Conservation (phyloP, 495 filamentous ascomycete species). For the Emericellopsis terricola region DNA sequence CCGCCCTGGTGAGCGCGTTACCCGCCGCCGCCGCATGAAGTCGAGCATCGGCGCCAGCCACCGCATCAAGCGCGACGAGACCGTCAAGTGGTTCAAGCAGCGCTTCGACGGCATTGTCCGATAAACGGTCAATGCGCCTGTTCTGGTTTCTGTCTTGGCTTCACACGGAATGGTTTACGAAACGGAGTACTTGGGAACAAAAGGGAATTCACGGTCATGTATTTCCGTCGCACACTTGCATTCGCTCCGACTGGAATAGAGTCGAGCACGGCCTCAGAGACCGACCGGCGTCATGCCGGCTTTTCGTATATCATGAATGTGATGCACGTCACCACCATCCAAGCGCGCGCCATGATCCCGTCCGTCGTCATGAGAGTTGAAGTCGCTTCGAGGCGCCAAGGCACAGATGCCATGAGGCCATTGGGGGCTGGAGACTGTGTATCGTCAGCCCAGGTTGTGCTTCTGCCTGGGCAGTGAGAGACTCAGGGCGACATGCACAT, state of each 20-base stretch:
- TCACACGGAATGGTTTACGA: constrained; percentile 8
- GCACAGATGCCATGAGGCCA: no score
- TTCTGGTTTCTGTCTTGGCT: constrained; percentile 13
- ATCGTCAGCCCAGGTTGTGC: no score
- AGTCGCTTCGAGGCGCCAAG: no score
- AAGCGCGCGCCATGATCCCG: no score
- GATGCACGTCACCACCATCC: not conserved
- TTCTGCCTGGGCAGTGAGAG: no score
- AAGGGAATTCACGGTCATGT: constrained; percentile 22
- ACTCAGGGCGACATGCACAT: no score
- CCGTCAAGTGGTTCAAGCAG: constrained; percentile 99
- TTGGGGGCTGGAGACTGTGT: no score
- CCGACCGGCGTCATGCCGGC: constrained; percentile 44
- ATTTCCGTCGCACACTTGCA: constrained; percentile 17
- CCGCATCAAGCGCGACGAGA: constrained; percentile 84
- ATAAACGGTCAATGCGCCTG: constrained; percentile 35
- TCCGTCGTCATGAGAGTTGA: no score
- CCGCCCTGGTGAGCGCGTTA: constrained; percentile 93
- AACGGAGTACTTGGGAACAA: constrained; percentile 7
- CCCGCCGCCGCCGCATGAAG: constrained; percentile 82
- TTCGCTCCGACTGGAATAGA: constrained; percentile 25
- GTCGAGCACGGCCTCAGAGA: constrained; percentile 42
- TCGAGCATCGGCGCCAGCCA: constrained; percentile 70
- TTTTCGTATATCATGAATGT: constrained; percentile 13
- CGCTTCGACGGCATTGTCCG: constrained; percentile 96